phyloP scores from a whole-genome alignment of 495 filamentous ascomycete genomes.

The Lentithecium fluviatile region DNA sequence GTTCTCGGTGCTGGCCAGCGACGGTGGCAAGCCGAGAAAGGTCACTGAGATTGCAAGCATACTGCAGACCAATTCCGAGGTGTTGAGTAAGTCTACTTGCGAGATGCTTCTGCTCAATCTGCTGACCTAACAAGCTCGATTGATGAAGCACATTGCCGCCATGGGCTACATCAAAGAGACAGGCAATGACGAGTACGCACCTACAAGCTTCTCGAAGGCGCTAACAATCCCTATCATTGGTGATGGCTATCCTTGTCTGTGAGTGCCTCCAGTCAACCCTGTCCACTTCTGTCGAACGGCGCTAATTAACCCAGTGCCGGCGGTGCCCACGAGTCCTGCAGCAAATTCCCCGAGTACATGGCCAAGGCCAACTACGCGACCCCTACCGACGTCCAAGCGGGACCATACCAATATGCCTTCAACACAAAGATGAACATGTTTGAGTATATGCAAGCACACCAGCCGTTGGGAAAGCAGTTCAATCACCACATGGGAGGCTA shows the following conservation, averaged over 20 bases:
- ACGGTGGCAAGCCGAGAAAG: slow-evolving; percentile 1
- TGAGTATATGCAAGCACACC: slow-evolving; percentile 3
- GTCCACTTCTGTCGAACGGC: too few relatives aligned
- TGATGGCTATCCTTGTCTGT: slow-evolving; percentile 10
- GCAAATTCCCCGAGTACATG: too few relatives aligned
- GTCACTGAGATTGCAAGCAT: too few relatives aligned
- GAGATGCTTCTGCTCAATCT: too few relatives aligned
- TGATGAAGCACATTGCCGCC: slow-evolving; percentile 52
- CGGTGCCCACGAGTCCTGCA: too few relatives aligned
- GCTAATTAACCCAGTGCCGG: too few relatives aligned
- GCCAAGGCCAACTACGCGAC: too few relatives aligned
- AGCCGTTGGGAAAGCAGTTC: slow-evolving; percentile 41
- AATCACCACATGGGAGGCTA: slow-evolving; percentile 55
- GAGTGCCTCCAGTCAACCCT: too few relatives aligned
- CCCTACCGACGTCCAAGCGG: not conserved
- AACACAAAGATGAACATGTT: slow-evolving; percentile 14
- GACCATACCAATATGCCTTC: slow-evolving; percentile 17
- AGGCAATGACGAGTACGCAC: slow-evolving; percentile 47
- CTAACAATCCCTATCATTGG: slow-evolving; percentile 39
- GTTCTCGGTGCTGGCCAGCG: not conserved
- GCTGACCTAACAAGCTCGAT: too few relatives aligned
- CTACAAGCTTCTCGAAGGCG: slow-evolving; percentile 48
- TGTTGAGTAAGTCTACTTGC: too few relatives aligned
- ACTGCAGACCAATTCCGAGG: too few relatives aligned
- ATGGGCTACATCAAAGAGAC: slow-evolving; percentile 52